Evolutionary conservation across 345 rosid genomes (phyloP), one percentile per base, ranked within the genome.

Genomic region (Mangifera indica): DNA sequence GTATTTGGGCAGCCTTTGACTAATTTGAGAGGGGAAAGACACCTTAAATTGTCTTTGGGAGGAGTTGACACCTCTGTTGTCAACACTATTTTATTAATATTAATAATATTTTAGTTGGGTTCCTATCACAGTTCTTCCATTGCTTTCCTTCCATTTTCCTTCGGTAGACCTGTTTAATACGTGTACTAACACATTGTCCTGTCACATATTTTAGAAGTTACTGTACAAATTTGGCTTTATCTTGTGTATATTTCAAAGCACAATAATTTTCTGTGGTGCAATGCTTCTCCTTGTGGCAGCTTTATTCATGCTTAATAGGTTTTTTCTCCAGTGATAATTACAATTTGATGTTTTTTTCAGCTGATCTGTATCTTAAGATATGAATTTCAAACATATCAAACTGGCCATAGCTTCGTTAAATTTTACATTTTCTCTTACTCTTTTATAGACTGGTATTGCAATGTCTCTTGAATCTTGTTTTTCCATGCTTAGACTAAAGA

Each of bases 401-500:
- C 22, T 37, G 24, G 17, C 18, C 21, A 25, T 24, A 24, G 20
- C 12, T 58, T 60, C 44, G 52, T 55, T 60, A 60, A 60, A 56
- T 40, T 53, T 48, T 14, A 26, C 9, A 52, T 63, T 69, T 49
- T 70, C 29, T 25, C 34, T 67, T 37, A 56, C 57, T 56, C 40
- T 52, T 32, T 17, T 14, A 37, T 25, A 7, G 2, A 17, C 37
- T 73, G 63, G 21, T 18, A 44, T 44, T 51, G 34, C 80, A 80
- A 25, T 70, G 62, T 78, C 72, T 85, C 69, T 75, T 72, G 65
- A 74, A 69, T 72, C 72, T 73, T 14, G 67, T 78, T 76, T 37
- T 77, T 44, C 61, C 53, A 55, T 77, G 52, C 83, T 79, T 77
- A 95, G 99, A 88, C 96, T 11, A 92, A 80, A 81, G 91, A 89